Base-by-base conservation (phyloP, 148 eudicot species). In the Amaranthus palmeri region DNA sequence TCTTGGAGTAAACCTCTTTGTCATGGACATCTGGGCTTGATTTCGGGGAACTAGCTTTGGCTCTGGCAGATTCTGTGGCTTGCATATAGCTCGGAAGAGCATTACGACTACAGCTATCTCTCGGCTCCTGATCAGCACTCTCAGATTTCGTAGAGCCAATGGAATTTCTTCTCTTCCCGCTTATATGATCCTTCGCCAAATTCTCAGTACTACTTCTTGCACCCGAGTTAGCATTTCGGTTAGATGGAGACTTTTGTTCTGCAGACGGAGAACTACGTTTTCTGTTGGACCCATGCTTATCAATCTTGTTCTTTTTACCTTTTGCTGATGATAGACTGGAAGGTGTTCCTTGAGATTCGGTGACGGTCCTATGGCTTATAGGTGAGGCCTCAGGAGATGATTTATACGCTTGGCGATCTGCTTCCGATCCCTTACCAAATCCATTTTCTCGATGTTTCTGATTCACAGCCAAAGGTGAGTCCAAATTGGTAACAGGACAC, bases 51-150 rank as follows among this genome's bases (percentile, higher is more conserved):
- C 80, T 76, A 72, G 91, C 87, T 80, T 93, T 93, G 7, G 92
- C 91, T 81, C 77, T 87, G 10, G 97, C 98, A 71, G 98, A 91
- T 86, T 91, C 85, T 6, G 98, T 93, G 5, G 97, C 96, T 85
- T 93, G 98, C 98, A 93, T 93, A 77, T 93, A 93, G 73, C 88
- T 93, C 14, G 97, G 98, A 51, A 93, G 76, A 78, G 91, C 62
- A 63, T 36, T 89, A 46, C 71, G 67, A 74, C 87, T 78, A 59
- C 73, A 80, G 54, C 89, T 88, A 57, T 91, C 97, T 82, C 91
- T 86, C 54, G 96, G 86, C 67, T 87, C 98, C 74, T 86, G 96
- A 73, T 93, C 96, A 79, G 43, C 77, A 67, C 67, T 82, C 60
- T 91, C 98, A 54, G 89, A 80, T 79, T 82, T 93, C 18, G 82